These are phyloP conservation scores for Trichoderma semiorbis DNA, from an alignment of 2,329 filamentous ascomycete species.

Conservation along the genomic window DNA sequence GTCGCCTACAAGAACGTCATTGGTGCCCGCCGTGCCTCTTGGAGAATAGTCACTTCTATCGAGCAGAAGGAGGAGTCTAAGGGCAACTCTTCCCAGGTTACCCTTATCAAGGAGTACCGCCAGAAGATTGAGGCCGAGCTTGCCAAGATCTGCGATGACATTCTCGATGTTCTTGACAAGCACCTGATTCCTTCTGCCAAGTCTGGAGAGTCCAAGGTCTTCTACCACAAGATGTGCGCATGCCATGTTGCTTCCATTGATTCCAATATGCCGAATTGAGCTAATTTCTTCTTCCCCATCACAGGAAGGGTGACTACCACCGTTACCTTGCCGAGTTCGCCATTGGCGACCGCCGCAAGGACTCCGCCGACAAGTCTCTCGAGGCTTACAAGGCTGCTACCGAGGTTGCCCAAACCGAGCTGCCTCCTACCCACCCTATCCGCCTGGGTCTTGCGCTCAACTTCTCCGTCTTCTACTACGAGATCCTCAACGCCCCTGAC, in stretches of 20 bases:
- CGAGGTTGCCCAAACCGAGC: conserved; percentile 95
- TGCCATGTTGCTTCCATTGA: not conserved
- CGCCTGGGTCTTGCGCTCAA: conserved; percentile 95
- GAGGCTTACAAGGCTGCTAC: conserved; percentile 97
- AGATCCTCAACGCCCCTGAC: conserved; percentile 98
- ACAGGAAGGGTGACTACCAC: conserved; percentile 99
- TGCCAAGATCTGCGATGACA: conserved; percentile 96
- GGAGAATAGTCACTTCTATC: conserved; percentile 97
- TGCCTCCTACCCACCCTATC: conserved; percentile 96
- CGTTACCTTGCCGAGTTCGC: conserved; percentile 98
- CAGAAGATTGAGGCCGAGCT: conserved; percentile 97
- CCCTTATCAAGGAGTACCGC: conserved; percentile 95
- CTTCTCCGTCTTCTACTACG: conserved; percentile 99
- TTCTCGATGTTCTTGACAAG: conserved; percentile 90
- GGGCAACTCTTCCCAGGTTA: conserved; percentile 88
- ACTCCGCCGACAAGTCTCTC: conserved; percentile 86
- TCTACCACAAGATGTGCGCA: conserved; percentile 98
- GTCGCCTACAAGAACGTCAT: conserved; percentile 99
- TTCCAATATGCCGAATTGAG: not conserved
- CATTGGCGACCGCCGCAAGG: conserved; percentile 90
- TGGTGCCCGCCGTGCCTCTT: conserved; percentile 91
- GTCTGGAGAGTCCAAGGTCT: conserved; percentile 97
- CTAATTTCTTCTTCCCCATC: not conserved
- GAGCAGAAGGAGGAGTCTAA: conserved; percentile 99
- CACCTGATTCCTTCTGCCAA: conserved; percentile 92